A percentile compares a stretch with the other conserved stretches of the same genome.
These are phyloP conservation scores for Cenchrus purpureus DNA, from an alignment of 176 grass and related monocot species.

Conservation along the genomic window DNA sequence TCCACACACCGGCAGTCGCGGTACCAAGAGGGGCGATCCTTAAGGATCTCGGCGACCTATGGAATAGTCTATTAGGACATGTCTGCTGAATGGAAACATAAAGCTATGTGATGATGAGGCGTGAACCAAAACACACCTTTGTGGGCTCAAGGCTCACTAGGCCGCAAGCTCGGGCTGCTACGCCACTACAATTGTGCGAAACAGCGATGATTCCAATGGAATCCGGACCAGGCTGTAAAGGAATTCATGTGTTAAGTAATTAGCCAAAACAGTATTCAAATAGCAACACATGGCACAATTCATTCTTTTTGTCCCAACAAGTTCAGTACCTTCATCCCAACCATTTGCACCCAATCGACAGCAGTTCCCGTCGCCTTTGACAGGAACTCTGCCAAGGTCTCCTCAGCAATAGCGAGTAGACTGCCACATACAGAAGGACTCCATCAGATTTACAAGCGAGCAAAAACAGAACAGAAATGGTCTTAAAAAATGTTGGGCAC, in stretches of 20 bases:
- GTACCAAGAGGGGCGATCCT: slow-evolving; percentile 93
- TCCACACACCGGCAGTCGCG: slow-evolving; percentile 89
- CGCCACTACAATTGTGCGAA: slow-evolving; percentile 99
- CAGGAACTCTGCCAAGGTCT: slow-evolving; percentile 98
- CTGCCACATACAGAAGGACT: slow-evolving; percentile 42
- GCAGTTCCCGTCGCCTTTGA: slow-evolving; percentile 98
- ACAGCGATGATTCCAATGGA: slow-evolving; percentile 99
- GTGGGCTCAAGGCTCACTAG: slow-evolving; percentile 99
- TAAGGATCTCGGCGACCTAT: slow-evolving; percentile 98
- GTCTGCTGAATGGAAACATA: slow-evolving; percentile 49
- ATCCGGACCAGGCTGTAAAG: slow-evolving; percentile 99
- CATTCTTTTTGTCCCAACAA: slow-evolving; percentile 10
- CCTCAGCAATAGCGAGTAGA: slow-evolving; percentile 97
- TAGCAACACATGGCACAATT: slow-evolving; percentile 28
- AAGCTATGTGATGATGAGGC: slow-evolving; percentile 27
- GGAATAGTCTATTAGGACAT: slow-evolving; percentile 45
- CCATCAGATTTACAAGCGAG: slow-evolving; percentile 1
- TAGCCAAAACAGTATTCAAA: slow-evolving; percentile 25
- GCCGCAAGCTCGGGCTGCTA: slow-evolving; percentile 98
- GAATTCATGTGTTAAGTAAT: slow-evolving; percentile 30
- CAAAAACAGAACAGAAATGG: background rate
- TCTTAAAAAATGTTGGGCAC: background rate
- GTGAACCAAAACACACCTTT: slow-evolving; percentile 64
- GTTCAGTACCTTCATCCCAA: slow-evolving; percentile 94
- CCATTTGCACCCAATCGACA: slow-evolving; percentile 99